phyloP scores from a whole-genome alignment of 371 early-diverging fungal species.

The Mortierella sp. region DNA sequence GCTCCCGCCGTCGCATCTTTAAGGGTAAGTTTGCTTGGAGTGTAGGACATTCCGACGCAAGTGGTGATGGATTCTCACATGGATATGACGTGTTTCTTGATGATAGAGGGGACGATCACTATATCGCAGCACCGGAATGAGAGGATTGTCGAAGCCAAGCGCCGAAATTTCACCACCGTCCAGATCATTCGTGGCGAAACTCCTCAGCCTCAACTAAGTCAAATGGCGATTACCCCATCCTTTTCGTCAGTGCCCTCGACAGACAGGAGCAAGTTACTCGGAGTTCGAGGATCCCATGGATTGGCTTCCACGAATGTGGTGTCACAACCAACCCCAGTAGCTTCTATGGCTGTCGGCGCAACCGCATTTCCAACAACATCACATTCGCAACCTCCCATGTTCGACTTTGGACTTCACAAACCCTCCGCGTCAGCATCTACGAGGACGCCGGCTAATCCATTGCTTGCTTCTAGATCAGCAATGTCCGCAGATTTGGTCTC shows the following conservation, averaged over 20 bases:
- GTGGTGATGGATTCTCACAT: not conserved
- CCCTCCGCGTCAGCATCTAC: not conserved
- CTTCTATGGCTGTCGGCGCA: not conserved
- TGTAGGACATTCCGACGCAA: not conserved
- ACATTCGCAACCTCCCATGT: not conserved
- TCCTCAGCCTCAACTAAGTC: not conserved
- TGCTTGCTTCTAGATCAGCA: too few relatives aligned
- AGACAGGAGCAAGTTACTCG: not conserved
- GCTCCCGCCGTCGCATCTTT: constrained; percentile 18
- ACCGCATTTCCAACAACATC: not conserved
- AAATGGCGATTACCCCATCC: too few relatives aligned
- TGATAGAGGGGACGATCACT: constrained; percentile 17
- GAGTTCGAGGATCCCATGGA: not conserved
- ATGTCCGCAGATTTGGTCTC: too few relatives aligned
- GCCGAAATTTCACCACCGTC: constrained; percentile 12
- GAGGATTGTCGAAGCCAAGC: constrained; percentile 43
- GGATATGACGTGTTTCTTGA: not conserved
- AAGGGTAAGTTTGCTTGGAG: constrained; percentile 17
- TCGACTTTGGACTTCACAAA: constrained; percentile 9
- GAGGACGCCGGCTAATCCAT: not conserved
- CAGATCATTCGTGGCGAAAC: constrained; percentile 42
- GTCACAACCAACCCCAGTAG: not conserved
- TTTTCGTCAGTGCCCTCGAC: constrained; percentile 4
- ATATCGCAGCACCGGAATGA: constrained; percentile 34
- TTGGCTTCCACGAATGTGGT: not conserved